These are phyloP conservation scores for Aphelidium insulamus DNA, from an alignment of 371 early-diverging fungal genomes.

Conservation along the genomic window DNA sequence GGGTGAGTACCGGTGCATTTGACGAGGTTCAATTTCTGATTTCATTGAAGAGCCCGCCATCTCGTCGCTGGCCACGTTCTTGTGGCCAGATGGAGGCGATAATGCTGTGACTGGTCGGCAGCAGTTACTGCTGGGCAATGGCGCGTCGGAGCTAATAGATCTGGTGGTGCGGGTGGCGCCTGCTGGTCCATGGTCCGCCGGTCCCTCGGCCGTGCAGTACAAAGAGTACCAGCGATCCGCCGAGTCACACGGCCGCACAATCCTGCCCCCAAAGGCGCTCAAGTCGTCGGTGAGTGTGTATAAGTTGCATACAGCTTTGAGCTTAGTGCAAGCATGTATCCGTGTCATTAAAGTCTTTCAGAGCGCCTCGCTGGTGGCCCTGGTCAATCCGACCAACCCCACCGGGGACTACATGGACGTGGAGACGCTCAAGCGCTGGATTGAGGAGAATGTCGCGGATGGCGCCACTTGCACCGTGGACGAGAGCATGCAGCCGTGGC, in stretches of 20 bases:
- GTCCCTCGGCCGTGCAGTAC: constrained; percentile 60
- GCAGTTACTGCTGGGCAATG: constrained; percentile 54
- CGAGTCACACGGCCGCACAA: constrained; percentile 32
- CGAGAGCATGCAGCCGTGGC: constrained; percentile 79
- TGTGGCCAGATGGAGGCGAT: constrained; percentile 34
- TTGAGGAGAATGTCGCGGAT: constrained; percentile 29
- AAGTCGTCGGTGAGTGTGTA: too few species aligned
- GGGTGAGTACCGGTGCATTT: too few species aligned
- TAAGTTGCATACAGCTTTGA: too few species aligned
- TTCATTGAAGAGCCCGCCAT: constrained; percentile 72
- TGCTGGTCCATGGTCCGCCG: constrained; percentile 41
- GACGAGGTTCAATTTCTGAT: too few species aligned
- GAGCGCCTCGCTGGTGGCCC: constrained; percentile 35
- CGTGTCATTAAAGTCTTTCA: too few species aligned
- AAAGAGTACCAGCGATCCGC: constrained; percentile 69
- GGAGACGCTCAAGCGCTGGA: constrained; percentile 38
- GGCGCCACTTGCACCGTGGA: constrained; percentile 33
- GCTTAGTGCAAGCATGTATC: too few species aligned
- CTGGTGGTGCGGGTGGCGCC: constrained; percentile 50
- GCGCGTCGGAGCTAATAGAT: constrained; percentile 67
- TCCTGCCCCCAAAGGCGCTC: constrained; percentile 16
- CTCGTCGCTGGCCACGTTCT: constrained; percentile 44
- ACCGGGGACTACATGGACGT: constrained; percentile 57
- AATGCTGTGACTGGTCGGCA: constrained; percentile 16
- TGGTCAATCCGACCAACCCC: constrained; percentile 73